Conservation (phyloP, 306 rosid genomes). For the Rosa rugosa region DNA sequence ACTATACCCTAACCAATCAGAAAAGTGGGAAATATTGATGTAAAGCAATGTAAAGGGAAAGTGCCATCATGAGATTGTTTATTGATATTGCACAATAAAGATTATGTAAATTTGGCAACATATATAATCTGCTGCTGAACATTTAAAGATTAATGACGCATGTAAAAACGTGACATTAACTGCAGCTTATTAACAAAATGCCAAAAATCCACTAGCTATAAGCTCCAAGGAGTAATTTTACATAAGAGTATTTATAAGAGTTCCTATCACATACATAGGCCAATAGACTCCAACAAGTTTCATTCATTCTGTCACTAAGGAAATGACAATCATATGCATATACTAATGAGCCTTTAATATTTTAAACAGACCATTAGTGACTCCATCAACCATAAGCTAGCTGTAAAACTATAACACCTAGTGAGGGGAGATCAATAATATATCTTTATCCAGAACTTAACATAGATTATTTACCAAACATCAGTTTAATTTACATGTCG, state of each 20-base stretch:
- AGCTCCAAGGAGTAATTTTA: conserved; percentile 1
- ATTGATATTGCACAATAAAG: too few relatives aligned
- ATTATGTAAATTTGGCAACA: too few relatives aligned
- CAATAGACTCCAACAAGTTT: background rate
- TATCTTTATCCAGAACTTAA: background rate
- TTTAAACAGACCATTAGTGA: background rate
- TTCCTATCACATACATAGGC: too few relatives aligned
- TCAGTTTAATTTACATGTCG: conserved; percentile 59
- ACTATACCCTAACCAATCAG: too few relatives aligned
- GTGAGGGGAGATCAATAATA: background rate
- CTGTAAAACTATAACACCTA: background rate
- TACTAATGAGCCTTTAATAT: background rate
- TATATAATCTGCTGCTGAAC: background rate
- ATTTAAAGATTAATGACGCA: background rate
- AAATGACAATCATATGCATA: background rate
- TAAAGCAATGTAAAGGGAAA: too few relatives aligned
- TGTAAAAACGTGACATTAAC: background rate
- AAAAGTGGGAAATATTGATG: too few relatives aligned
- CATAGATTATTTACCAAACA: background rate
- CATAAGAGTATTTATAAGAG: background rate
- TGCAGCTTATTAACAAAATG: background rate
- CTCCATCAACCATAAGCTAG: background rate
- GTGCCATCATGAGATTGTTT: too few relatives aligned
- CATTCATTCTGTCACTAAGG: background rate
- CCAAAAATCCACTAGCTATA: background rate